Conservation (phyloP, 345 rosid genomes). For the Firmiana major region DNA sequence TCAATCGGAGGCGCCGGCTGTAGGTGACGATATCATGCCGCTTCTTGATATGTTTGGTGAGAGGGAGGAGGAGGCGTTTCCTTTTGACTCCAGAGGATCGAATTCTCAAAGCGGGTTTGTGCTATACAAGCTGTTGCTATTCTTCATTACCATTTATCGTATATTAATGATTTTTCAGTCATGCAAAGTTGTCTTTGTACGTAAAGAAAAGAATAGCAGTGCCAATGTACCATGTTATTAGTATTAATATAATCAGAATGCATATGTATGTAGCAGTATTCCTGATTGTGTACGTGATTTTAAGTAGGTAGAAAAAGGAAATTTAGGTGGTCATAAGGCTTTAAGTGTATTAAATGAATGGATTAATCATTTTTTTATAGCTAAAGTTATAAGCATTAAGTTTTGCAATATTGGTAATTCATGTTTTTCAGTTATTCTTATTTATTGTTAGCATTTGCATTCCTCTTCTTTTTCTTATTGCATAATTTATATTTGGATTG, state of each 20-base stretch:
- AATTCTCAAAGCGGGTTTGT: not conserved
- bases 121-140: not conserved
- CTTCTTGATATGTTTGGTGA: not conserved
- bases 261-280: not conserved
- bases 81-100: not conserved
- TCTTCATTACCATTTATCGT: no score
- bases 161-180: not conserved
- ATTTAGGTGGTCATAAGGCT: not conserved
- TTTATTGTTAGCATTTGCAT: not conserved
- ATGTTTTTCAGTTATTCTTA: not conserved
- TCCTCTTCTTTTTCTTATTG: not conserved
- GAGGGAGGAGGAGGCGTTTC: not conserved
- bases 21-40: not conserved
- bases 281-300: not conserved
- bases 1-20: not conserved
- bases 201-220: no score
- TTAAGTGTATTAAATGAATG: not conserved
- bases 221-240: not conserved
- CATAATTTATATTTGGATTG: not conserved
- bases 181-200: not conserved
- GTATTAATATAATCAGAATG: not conserved
- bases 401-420: not conserved
- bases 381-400: no score
- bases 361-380: no score
- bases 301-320: not conserved